Conservation (phyloP, 768 basidiomycete species). For the Boletus vinaceobasis region DNA sequence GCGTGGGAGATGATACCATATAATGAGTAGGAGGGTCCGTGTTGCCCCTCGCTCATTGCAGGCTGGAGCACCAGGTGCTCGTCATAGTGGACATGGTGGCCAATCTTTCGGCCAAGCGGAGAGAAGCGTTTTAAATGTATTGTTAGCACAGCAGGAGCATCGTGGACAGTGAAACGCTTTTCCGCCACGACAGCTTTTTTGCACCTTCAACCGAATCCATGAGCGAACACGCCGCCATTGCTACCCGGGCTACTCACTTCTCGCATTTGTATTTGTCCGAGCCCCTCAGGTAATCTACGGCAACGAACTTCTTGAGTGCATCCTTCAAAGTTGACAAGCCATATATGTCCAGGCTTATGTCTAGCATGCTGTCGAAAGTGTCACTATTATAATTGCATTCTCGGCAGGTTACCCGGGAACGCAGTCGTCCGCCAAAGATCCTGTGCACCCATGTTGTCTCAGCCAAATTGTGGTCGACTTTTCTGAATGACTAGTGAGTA, state of each 20-base stretch:
- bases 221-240: not conserved
- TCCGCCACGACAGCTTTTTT: slow-evolving; percentile 87
- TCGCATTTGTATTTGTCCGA: slow-evolving; percentile 98
- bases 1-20: slow-evolving; percentile 94
- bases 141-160: slow-evolving; percentile 84
- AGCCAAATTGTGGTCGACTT: slow-evolving; percentile 63
- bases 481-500: slow-evolving; percentile 41
- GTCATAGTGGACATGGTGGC: slow-evolving; percentile 72
- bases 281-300: slow-evolving; percentile 79
- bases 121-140: slow-evolving; percentile 96
- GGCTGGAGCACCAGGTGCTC: slow-evolving; percentile 67
- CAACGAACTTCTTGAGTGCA: slow-evolving; percentile 77
- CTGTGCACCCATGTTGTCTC: slow-evolving; percentile 94
- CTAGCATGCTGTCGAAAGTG: slow-evolving; percentile 93
- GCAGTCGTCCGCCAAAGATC: slow-evolving; percentile 88
- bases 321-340: slow-evolving; percentile 59
- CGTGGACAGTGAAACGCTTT: slow-evolving; percentile 85
- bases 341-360: slow-evolving; percentile 88
- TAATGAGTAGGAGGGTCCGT: slow-evolving; percentile 76
- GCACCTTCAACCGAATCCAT: slow-evolving; percentile 55
- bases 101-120: slow-evolving; percentile 84
- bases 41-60: slow-evolving; percentile 80
- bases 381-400: slow-evolving; percentile 86
- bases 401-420: slow-evolving; percentile 85
- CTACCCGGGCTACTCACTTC: slow-evolving; percentile 59